Evolutionary conservation across 1,284 basidiomycete genomes (phyloP), one percentile per base, ranked within the genome.

Genomic region (Sporisorium sorghi): DNA sequence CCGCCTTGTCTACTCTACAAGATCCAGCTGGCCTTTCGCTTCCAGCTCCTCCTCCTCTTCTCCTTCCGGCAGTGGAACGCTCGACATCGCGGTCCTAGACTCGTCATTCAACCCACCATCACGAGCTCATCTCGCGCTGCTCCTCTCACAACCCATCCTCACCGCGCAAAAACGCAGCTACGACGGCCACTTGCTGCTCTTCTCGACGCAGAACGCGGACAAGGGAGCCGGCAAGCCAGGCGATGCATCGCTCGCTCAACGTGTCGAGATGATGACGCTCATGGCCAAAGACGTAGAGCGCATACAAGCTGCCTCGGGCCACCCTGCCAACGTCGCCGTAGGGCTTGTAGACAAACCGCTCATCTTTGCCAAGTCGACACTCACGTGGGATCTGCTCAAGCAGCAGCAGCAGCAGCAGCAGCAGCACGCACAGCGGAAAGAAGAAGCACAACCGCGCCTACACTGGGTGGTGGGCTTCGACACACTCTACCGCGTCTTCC

Each of bases 101-200:
- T 91, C 93, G 0, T 95, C 93, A 0, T 98, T 94, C 86, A 97
- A 99, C 80, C 95, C 96, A 2, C 96, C 96, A 0, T 94, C 93
- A 0, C 85, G 88, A 12, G 94, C 96, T 0, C 95, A 99, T 82
- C 88, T 91, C 58, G 90, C 92, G 0, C 89, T 97, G 47, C 90
- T 90, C 19, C 88, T 87, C 59, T 86, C 87, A 5, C 80, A 67
- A 1, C 85, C 84, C 23, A 87, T 87, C 0, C 77, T 58, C 28
- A 67, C 54, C 28, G 26, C 19, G 2, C 17, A 15, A 7, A 64
- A 76, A 43, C 40, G 23, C 8, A 1, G 33, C 11, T 93, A 91
- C 80, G 91, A 93, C 61, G 91, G 93, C 0, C 90, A 89, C 58
- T 86, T 98, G 0, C 87, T 97, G 3, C 87, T 97, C 1, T 89